A percentile compares a stretch with the other conserved stretches of the same genome.
Evolutionary conservation across 345 rosid genomes (phyloP).

Genomic region (Anacardium occidentale): DNA sequence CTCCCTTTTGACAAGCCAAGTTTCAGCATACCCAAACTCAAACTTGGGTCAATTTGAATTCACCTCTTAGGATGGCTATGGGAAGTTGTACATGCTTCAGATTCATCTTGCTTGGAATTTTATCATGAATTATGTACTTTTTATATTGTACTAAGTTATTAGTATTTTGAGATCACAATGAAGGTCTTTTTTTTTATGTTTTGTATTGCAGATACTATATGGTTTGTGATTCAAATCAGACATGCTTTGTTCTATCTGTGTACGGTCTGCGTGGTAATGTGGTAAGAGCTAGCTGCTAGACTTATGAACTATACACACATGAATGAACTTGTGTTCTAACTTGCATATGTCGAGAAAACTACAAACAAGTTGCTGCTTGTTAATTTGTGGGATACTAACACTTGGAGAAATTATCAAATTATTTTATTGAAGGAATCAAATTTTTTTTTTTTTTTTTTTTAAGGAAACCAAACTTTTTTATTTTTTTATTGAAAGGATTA

Average conservation of each 20-base stretch:
- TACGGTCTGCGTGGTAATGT: slow-evolving; percentile 48
- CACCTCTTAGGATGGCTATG: background rate
- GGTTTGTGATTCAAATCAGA: slow-evolving; percentile 62
- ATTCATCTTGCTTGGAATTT: background rate
- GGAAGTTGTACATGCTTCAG: background rate
- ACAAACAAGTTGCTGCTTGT: background rate
- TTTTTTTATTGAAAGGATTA: too few relatives aligned
- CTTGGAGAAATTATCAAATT: too few relatives aligned
- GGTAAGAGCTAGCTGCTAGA: slow-evolving; percentile 37
- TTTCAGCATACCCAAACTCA: too few relatives aligned
- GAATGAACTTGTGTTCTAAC: background rate
- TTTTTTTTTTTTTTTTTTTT: too few relatives aligned
- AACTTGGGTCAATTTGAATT: too few relatives aligned
- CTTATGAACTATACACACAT: background rate
- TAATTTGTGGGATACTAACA: background rate
- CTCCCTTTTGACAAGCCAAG: too few relatives aligned
- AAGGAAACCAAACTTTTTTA: too few relatives aligned
- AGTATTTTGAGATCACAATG: background rate
- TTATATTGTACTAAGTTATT: background rate
- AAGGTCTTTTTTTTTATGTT: slow-evolving; percentile 13
- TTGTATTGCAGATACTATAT: slow-evolving; percentile 53
- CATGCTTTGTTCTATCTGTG: slow-evolving; percentile 58
- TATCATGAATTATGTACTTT: background rate
- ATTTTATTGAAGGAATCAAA: too few relatives aligned
- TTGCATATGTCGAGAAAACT: background rate